These are phyloP conservation scores for Arthrobotrys iridis DNA, from an alignment of 2,329 filamentous ascomycete genomes.

Conservation along the genomic window DNA sequence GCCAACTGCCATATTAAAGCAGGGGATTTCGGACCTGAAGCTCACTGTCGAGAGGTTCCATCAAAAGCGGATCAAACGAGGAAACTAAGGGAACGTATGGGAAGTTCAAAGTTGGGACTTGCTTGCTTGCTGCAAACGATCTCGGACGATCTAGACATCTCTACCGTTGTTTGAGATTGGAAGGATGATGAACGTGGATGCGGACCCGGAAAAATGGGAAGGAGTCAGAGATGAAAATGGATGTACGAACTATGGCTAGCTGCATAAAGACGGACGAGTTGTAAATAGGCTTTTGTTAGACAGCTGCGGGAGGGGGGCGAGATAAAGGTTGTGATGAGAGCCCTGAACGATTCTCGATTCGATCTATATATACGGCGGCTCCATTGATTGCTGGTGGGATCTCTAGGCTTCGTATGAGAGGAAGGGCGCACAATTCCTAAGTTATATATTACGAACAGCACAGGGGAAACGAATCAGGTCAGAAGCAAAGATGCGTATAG, in stretches of 20 bases:
- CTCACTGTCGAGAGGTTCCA: neutral
- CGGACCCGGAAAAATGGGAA: neutral
- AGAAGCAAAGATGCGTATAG: too few species aligned
- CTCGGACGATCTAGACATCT: too few species aligned
- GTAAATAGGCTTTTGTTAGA: neutral
- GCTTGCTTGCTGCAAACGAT: neutral
- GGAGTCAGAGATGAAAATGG: neutral
- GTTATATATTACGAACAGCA: too few species aligned
- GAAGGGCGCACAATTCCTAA: too few species aligned
- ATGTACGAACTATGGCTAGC: neutral
- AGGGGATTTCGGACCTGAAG: neutral
- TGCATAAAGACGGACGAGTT: neutral
- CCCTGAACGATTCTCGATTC: slow-evolving; percentile 10
- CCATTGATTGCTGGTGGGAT: slow-evolving; percentile 48
- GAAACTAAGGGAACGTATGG: neutral
- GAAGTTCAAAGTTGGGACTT: slow-evolving; percentile 9
- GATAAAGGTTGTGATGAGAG: neutral
- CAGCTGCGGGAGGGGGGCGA: slow-evolving; percentile 9
- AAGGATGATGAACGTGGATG: neutral
- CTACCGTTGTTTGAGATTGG: neutral
- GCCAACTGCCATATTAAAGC: neutral
- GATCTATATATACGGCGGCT: slow-evolving; percentile 41
- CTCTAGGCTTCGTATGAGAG: too few species aligned
- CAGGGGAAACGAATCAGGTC: too few species aligned
- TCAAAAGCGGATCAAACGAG: neutral